phyloP scores from a whole-genome alignment of 2,329 filamentous ascomycete species.

The Talaromyces sp. region DNA sequence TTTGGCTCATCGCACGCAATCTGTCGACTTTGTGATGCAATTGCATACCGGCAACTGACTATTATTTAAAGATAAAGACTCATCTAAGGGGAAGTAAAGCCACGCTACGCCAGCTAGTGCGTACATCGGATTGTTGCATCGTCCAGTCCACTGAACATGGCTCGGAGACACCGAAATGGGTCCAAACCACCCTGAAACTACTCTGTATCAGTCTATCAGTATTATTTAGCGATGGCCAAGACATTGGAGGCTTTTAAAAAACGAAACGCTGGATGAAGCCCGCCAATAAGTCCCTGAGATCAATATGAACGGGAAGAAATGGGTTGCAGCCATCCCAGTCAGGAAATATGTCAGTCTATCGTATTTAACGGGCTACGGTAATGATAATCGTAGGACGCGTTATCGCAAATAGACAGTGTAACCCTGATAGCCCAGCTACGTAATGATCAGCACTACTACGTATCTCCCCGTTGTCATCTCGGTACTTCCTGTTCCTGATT shows the following conservation, averaged over 20 bases:
- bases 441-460: neutral
- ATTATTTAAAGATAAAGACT: neutral
- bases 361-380: neutral
- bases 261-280: neutral
- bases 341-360: neutral
- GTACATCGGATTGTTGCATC: neutral
- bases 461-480: too few relatives aligned
- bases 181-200: neutral
- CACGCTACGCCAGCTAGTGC: neutral
- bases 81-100: neutral
- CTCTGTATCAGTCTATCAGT: neutral
- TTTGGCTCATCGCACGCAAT: neutral
- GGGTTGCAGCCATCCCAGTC: neutral
- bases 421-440: neutral
- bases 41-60: neutral
- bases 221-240: neutral
- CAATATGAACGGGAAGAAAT: neutral
- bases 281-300: neutral
- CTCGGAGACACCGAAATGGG: neutral
- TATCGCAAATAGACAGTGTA: neutral
- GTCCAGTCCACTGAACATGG: neutral
- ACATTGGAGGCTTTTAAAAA: neutral
- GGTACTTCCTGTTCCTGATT: neutral
- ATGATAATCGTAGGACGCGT: neutral
- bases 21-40: neutral